These are phyloP conservation scores for Ceratocystis alfenasii DNA, from an alignment of 2,329 filamentous ascomycete species.

Conservation along the genomic window DNA sequence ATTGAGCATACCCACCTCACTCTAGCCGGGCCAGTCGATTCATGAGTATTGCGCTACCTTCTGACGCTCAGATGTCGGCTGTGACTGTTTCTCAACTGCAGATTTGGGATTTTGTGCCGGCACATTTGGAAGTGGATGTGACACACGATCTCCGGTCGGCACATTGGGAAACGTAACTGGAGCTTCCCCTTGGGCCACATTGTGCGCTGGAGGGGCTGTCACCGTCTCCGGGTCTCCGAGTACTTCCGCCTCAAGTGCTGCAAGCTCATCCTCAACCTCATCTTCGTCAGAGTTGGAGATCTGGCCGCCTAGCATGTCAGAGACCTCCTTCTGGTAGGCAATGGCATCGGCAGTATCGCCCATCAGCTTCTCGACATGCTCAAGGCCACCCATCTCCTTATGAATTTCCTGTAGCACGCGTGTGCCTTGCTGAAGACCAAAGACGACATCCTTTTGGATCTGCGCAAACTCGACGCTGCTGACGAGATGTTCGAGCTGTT, in stretches of 20 bases:
- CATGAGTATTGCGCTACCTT: slow-evolving; percentile 5
- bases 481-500: slow-evolving; percentile 80
- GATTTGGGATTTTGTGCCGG: not conserved
- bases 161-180: slow-evolving; percentile 11
- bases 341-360: slow-evolving; percentile 81
- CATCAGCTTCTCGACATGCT: slow-evolving; percentile 89
- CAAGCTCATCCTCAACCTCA: slow-evolving; percentile 91
- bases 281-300: slow-evolving; percentile 95
- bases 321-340: slow-evolving; percentile 92
- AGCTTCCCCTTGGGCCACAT: not conserved
- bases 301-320: slow-evolving; percentile 73
- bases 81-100: not conserved
- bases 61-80: not conserved
- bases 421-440: slow-evolving; percentile 83
- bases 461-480: slow-evolving; percentile 87
- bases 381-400: slow-evolving; percentile 87
- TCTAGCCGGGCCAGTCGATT: not conserved
- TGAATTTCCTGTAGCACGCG: slow-evolving; percentile 83
- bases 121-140: not conserved
- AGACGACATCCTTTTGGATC: slow-evolving; percentile 93
- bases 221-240: not conserved
- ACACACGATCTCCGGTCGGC: slow-evolving; percentile 8
- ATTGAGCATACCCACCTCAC: not conserved
- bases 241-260: slow-evolving; percentile 52
- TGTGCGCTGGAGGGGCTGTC: not conserved